phyloP scores from a whole-genome alignment of 257 asterid species.

The Misopates orontium region DNA sequence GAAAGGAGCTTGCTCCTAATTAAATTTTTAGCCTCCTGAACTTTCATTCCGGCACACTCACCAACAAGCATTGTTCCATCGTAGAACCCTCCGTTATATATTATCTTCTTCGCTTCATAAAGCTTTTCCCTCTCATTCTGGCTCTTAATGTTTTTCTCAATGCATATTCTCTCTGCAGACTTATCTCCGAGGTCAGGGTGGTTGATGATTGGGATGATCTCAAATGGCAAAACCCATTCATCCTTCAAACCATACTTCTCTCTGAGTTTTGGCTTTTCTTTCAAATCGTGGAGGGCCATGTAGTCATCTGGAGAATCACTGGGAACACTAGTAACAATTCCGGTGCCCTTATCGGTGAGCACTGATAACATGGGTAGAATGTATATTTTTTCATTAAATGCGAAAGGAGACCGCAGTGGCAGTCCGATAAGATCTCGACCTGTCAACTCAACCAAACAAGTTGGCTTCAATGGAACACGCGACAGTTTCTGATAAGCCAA shows the following conservation, averaged over 20 bases:
- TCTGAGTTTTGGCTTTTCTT: constrained; percentile 77
- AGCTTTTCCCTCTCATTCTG: constrained; percentile 95
- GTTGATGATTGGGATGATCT: constrained; percentile 80
- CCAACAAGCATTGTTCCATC: constrained; percentile 90
- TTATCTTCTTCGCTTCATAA: constrained; percentile 88
- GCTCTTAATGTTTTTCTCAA: constrained; percentile 81
- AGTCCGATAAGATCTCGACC: constrained; percentile 90
- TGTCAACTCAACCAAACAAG: constrained; percentile 80
- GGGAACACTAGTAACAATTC: constrained; percentile 93
- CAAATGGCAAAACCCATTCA: constrained; percentile 92
- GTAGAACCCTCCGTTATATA: constrained; percentile 88
- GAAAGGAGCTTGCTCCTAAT: constrained; percentile 72
- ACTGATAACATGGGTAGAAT: constrained; percentile 89
- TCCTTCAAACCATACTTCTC: constrained; percentile 83
- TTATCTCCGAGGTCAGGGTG: constrained; percentile 91
- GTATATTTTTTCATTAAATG: constrained; percentile 71
- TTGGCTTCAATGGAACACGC: constrained; percentile 67
- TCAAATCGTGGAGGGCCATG: constrained; percentile 85
- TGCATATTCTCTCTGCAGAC: constrained; percentile 88
- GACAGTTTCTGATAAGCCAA: constrained; percentile 86
- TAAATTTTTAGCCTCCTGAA: constrained; percentile 82
- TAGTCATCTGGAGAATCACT: constrained; percentile 96
- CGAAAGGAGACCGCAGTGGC: constrained; percentile 75
- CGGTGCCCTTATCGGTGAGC: constrained; percentile 94
- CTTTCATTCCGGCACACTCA: constrained; percentile 74